Percentiles rank a stretch among this genome's conserved stretches.
These are phyloP conservation scores for Agapanthus africanus DNA, from an alignment of 106 monocot genomes.

Conservation along the genomic window DNA sequence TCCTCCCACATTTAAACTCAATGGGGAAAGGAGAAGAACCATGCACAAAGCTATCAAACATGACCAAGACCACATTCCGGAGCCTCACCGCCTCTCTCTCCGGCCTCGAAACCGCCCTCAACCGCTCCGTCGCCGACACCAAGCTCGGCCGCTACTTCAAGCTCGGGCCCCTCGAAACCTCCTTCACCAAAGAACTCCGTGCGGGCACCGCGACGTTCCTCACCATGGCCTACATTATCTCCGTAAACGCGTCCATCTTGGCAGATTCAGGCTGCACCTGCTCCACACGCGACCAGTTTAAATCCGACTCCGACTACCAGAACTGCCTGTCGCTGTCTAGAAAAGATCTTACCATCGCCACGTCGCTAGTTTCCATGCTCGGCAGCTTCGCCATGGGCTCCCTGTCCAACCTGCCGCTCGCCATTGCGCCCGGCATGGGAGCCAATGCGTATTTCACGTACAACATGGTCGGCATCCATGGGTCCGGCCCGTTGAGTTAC, in stretches of 20 bases:
- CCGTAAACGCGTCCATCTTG: slow-evolving; percentile 63
- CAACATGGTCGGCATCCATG: slow-evolving; percentile 59
- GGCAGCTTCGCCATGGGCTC: slow-evolving; percentile 49
- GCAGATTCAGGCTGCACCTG: slow-evolving; percentile 58
- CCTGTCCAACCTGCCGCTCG: slow-evolving; percentile 65
- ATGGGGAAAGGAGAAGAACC: slow-evolving; percentile 3
- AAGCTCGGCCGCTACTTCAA: slow-evolving; percentile 46
- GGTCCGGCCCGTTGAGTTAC: slow-evolving; percentile 51
- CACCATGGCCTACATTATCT: slow-evolving; percentile 76
- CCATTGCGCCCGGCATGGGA: slow-evolving; percentile 66
- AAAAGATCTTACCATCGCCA: slow-evolving; percentile 47
- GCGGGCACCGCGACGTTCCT: slow-evolving; percentile 58
- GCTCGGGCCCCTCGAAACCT: slow-evolving; percentile 34
- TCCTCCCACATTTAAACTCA: too few species aligned
- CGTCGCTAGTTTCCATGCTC: slow-evolving; percentile 19
- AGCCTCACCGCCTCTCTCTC: slow-evolving; percentile 6
- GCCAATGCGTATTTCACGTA: slow-evolving; percentile 66
- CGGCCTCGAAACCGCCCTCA: slow-evolving; percentile 15
- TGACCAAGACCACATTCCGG: slow-evolving; percentile 1
- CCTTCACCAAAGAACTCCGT: slow-evolving; percentile 63
- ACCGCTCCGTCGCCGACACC: slow-evolving; percentile 27
- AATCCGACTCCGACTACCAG: not conserved
- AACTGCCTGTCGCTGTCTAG: slow-evolving; percentile 23
- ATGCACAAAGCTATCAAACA: not conserved
- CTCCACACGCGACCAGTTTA: not conserved